These are phyloP conservation scores for Datisca glomerata DNA, from an alignment of 306 rosid species.

Conservation along the genomic window DNA sequence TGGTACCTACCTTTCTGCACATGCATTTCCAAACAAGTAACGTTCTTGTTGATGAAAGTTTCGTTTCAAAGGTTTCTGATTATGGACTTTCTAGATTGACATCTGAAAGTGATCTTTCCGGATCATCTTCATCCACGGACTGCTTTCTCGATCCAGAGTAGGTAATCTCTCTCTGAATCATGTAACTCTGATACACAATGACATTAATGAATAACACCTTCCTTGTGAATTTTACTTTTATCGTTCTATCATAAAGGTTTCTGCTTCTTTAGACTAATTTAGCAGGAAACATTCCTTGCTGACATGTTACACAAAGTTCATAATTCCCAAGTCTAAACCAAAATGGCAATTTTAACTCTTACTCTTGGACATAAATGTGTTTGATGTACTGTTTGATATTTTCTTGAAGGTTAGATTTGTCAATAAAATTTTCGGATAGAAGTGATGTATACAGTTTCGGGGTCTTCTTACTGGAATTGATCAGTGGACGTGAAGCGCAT, in stretches of 20 bases:
- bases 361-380: no score
- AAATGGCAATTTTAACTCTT: no score
- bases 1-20: constrained; percentile 61
- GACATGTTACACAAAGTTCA: no score
- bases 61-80: constrained; percentile 49
- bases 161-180: constrained; percentile 14
- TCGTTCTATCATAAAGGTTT: no score
- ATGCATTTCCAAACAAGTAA: constrained; percentile 52
- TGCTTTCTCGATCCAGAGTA: constrained; percentile 64
- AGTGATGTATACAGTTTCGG: constrained; percentile 66
- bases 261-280: no score
- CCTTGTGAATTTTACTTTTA: no score
- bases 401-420: constrained; percentile 34
- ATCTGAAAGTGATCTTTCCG: constrained; percentile 21
- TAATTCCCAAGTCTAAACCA: no score
- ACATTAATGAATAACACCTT: no score
- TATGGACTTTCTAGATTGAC: constrained; percentile 45
- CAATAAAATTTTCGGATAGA: constrained; percentile 30
- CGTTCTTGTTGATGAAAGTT: constrained; percentile 49
- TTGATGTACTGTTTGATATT: no score
- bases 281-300: no score
- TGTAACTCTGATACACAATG: no score
- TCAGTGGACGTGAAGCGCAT: constrained; percentile 48
- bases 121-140: constrained; percentile 44
- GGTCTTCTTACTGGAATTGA: constrained; percentile 59